These are phyloP conservation scores for Diaporthe citrichinensis DNA, from an alignment of 2,329 filamentous ascomycete species.

Conservation along the genomic window DNA sequence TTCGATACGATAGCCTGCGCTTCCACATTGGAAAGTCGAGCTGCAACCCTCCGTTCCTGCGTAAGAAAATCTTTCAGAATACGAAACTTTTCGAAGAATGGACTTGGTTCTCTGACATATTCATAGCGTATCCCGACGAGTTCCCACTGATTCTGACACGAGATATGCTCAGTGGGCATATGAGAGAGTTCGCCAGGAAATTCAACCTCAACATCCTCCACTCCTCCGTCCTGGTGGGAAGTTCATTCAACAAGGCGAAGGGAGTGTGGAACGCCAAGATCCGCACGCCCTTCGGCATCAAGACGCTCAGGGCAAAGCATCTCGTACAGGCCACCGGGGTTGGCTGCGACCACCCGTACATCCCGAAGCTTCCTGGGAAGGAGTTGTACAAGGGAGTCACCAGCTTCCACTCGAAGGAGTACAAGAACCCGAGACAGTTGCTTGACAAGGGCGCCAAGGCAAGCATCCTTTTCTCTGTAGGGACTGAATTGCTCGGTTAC, in stretches of 20 bases:
- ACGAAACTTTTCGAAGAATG: slow-evolving; percentile 45
- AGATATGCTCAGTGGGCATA: slow-evolving; percentile 63
- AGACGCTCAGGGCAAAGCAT: slow-evolving; percentile 55
- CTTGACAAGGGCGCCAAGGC: slow-evolving; percentile 41
- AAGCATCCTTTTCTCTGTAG: not conserved
- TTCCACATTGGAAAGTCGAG: slow-evolving; percentile 56
- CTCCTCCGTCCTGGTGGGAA: slow-evolving; percentile 54
- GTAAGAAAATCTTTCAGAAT: slow-evolving; percentile 47
- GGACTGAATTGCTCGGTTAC: not conserved
- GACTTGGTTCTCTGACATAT: slow-evolving; percentile 44
- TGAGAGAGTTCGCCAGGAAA: slow-evolving; percentile 61
- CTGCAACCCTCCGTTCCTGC: slow-evolving; percentile 54
- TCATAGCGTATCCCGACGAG: slow-evolving; percentile 54
- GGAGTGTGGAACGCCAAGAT: slow-evolving; percentile 56
- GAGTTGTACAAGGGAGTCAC: slow-evolving; percentile 56
- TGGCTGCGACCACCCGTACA: slow-evolving; percentile 54
- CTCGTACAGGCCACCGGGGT: slow-evolving; percentile 64
- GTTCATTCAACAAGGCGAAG: slow-evolving; percentile 54
- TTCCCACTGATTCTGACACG: slow-evolving; percentile 60
- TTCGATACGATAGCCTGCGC: slow-evolving; percentile 55
- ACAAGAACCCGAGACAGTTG: slow-evolving; percentile 55
- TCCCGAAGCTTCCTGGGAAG: slow-evolving; percentile 57
- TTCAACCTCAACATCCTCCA: slow-evolving; percentile 65
- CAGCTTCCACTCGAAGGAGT: slow-evolving; percentile 59
- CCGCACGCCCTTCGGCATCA: slow-evolving; percentile 43